Percentiles rank a stretch among this genome's conserved stretches.
These are phyloP conservation scores for Tarenaya hassleriana DNA, from an alignment of 345 rosid genomes.

Conservation along the genomic window DNA sequence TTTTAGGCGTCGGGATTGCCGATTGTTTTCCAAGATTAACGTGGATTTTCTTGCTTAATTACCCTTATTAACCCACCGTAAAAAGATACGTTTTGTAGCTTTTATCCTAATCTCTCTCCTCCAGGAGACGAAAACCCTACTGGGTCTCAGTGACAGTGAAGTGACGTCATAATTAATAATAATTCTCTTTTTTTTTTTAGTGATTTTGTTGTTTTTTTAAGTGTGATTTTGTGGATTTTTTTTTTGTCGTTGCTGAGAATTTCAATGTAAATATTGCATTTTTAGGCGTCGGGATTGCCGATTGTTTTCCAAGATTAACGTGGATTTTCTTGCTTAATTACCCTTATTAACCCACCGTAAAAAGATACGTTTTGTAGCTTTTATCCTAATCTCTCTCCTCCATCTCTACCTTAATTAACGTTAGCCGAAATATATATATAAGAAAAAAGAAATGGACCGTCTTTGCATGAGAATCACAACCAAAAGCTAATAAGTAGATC, in stretches of 20 bases:
- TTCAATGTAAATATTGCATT: constrained; percentile 10
- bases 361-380: no score
- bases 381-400: no score
- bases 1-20: constrained; percentile 17
- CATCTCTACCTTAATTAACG: no score
- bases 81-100: no score
- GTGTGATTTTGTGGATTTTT: constrained; percentile 12
- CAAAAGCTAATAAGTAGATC: no score
- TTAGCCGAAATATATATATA: no score
- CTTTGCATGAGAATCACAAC: no score
- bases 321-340: not conserved
- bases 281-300: constrained; percentile 17
- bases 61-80: not conserved
- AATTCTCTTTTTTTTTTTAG: constrained; percentile 11
- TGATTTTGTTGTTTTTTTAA: not conserved
- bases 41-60: not conserved
- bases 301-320: constrained; percentile 1
- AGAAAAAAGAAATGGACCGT: no score
- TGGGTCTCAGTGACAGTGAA: constrained; percentile 28
- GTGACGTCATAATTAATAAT: constrained; percentile 9
- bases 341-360: not conserved
- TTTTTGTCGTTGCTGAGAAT: constrained; percentile 1
- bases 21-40: constrained; percentile 2
- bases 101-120: no score
- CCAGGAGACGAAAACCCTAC: constrained; percentile 45